Conservation (phyloP, 2,329 filamentous ascomycete species). For the Colletotrichum australisinense region DNA sequence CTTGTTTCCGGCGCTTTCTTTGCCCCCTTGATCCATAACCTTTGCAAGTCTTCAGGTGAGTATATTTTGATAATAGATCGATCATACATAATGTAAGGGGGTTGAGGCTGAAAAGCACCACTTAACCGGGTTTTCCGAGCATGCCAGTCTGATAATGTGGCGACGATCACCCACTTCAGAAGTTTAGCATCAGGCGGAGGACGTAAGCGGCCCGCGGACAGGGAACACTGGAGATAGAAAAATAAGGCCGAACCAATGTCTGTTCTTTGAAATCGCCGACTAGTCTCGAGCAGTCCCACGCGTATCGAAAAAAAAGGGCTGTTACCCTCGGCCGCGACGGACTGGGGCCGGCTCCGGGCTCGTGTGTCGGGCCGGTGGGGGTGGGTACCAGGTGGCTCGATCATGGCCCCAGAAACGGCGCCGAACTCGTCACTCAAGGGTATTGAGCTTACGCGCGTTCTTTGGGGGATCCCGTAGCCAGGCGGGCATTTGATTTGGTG, state of each 20-base stretch:
- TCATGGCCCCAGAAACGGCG: slow-evolving; percentile 25
- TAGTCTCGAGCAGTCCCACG: background rate
- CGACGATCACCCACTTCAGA: background rate
- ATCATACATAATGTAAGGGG: background rate
- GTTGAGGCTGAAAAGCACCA: background rate
- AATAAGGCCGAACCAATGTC: background rate
- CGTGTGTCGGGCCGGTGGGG: slow-evolving; percentile 22
- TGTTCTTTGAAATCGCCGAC: background rate
- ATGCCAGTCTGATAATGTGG: background rate
- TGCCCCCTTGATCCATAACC: background rate
- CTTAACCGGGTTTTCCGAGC: background rate
- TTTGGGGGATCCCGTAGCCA: background rate
- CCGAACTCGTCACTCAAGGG: slow-evolving; percentile 17
- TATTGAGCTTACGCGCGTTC: slow-evolving; percentile 19
- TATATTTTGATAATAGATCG: background rate
- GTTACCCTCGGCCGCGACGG: slow-evolving; percentile 7
- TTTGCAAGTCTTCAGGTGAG: background rate
- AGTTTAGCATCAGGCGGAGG: background rate
- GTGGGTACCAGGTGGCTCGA: slow-evolving; percentile 20
- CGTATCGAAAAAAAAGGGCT: background rate
- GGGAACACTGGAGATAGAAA: background rate
- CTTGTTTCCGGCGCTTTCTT: background rate
- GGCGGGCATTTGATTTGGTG: background rate
- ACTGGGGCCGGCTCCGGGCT: slow-evolving; percentile 5
- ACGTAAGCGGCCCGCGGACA: background rate